Evolutionary conservation across 2,329 filamentous ascomycete genomes (phyloP), one percentile per base, ranked within the genome.

Genomic region (Alternaria metachromatica): DNA sequence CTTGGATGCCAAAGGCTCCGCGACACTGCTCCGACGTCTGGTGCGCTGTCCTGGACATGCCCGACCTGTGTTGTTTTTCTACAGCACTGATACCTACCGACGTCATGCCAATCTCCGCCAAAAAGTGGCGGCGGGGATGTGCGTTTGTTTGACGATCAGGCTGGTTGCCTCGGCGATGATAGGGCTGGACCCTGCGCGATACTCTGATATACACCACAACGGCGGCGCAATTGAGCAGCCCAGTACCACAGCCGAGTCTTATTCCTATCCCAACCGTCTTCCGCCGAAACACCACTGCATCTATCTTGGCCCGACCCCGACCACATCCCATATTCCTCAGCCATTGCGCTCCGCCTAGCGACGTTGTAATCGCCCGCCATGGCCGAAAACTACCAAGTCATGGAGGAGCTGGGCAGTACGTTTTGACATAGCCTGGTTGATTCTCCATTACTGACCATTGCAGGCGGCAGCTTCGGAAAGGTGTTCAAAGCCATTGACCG

Each of bases 401-500:
- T 98, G 75, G 95, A 98, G 85, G 96, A 98, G 85, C 87, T 98
- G 75, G 95, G 95, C 76, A 94, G 94, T 96, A 84, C 84, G 92
- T 76, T n/a, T 26, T 59, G 13, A 6, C 10, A 37, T 44, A 20
- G 41, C 45, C n/a, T 21, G 11, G 15, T 12, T 11, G 9, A 25
- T 12, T 45, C 6, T 2, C 48, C 21, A 13, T 44, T 44, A 60
- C 72, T 77, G 43, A 77, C 63, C 48, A 33, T 9, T 50, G 25
- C 58, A 96, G 93, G 93, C 81, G 95, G 95, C 63, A 97, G 94
- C 80, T 99, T 99, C 80, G 96, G 96, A 60, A 90, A 95, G 48
- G 96, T 99, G 30, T 99, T 97, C 87, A 97, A 97, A 81, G 96
- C 94, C 55, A 94, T 97, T 76, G 94, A 98, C 75, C 93, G 90